A percentile compares a stretch with the other conserved stretches of the same genome.
Conservation (phyloP, 768 basidiomycete genomes). For the Serendipita sp. region DNA sequence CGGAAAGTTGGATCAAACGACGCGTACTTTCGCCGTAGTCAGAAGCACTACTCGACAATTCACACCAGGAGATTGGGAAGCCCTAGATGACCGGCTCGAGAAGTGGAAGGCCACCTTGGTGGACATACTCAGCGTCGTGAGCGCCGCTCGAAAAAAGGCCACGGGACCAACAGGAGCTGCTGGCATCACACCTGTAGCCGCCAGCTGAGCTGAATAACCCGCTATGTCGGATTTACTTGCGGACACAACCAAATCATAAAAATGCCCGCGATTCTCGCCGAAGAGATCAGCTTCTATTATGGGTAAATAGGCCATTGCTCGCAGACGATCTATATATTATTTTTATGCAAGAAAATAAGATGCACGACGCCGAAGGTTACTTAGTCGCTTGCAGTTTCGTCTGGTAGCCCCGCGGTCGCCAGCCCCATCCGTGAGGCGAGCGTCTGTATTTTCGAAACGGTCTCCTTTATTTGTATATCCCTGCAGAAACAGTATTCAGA, state of each 20-base stretch:
- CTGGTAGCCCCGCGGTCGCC: not conserved
- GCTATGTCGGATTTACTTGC: no score
- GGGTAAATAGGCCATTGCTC: no score
- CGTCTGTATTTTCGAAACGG: not conserved
- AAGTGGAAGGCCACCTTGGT: slow-evolving; percentile 62
- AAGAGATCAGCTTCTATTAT: no score
- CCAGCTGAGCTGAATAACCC: no score
- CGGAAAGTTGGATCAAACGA: slow-evolving; percentile 71
- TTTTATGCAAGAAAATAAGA: no score
- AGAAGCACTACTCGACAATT: slow-evolving; percentile 63
- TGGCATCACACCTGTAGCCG: no score
- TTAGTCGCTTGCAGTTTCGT: not conserved
- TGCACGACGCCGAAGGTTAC: no score
- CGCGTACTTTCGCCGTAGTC: slow-evolving; percentile 53
- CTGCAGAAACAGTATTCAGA: not conserved
- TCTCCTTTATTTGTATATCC: not conserved
- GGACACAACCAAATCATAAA: no score
- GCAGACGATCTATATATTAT: no score
- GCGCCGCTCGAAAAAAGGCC: not conserved
- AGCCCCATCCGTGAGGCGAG: not conserved
- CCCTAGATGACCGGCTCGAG: slow-evolving; percentile 53
- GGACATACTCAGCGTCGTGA: slow-evolving; percentile 52
- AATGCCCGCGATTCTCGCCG: no score
- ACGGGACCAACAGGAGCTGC: not conserved
- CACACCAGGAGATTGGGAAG: slow-evolving; percentile 64